Evolutionary conservation across 352 stramenopile species (phyloP), one percentile per base, ranked within the genome.

Genomic region (Pythium aquatile): DNA sequence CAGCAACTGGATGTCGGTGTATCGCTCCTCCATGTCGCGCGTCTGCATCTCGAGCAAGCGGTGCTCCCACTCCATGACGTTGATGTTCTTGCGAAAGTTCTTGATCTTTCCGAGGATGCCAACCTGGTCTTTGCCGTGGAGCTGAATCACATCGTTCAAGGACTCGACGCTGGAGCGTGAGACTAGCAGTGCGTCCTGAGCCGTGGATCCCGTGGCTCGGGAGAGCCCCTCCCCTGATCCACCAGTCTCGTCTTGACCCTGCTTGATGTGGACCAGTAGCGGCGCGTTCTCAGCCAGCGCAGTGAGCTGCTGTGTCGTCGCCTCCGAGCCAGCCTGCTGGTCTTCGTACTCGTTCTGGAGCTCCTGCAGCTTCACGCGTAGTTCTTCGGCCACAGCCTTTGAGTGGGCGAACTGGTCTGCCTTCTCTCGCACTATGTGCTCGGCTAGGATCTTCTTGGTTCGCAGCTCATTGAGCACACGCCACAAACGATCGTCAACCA

Each of bases 71-170:
- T 98, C 83, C 87, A 98, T 97, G 60, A 95, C 84, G 72, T 97
- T 97, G 72, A 98, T 97, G 66, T 80, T 96, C 67, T 98, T 97
- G 39, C 90, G 85, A 54, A 98, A 98, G 59, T 98, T 89, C 70
- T 96, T 94, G 73, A 97, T 97, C 58, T 88, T 89, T 44, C 74
- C 76, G 14, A 98, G 72, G 17, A 96, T 77, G 11, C 75, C 70
- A 0, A 97, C 91, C 56, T 97, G 91, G 56, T 97, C 89, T 51
- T 87, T 88, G 20, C 91, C 89, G 26, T 97, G 82, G 14, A 87
- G 71, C 46, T 85, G 74, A 46, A 98, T 96, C 53, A 91, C 84
- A 33, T 88, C 83, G 71, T 98, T 98, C 24, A 96, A 77, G 11
- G 73, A 68, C 67, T 97, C 89, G 13, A 98, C 88, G 29, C 85